phyloP scores from a whole-genome alignment of 2,329 filamentous ascomycete species.

The Alternaria atra region DNA sequence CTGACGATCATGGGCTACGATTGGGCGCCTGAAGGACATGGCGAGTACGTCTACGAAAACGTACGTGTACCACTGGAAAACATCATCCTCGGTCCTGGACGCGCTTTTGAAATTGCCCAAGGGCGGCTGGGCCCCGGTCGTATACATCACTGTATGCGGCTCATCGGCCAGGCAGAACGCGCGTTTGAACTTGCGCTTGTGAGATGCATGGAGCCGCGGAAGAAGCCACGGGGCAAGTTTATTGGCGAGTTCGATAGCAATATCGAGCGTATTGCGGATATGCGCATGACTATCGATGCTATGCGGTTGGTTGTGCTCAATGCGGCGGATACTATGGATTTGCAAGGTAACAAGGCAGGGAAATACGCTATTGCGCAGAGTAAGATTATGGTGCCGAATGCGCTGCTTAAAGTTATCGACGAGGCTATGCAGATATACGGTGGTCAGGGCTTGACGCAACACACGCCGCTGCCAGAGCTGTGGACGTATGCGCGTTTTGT shows the following conservation, averaged over 20 bases:
- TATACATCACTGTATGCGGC: constrained; percentile 56
- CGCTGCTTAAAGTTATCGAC: constrained; percentile 53
- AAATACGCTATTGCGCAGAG: constrained; percentile 54
- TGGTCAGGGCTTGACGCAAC: constrained; percentile 54
- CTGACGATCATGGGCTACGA: constrained; percentile 56
- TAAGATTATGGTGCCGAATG: constrained; percentile 55
- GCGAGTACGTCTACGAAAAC: constrained; percentile 55
- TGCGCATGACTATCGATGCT: constrained; percentile 54
- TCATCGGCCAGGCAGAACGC: constrained; percentile 56
- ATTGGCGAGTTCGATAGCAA: constrained; percentile 55
- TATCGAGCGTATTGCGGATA: constrained; percentile 54
- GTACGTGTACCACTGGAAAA: constrained; percentile 53
- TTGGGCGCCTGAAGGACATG: constrained; percentile 55
- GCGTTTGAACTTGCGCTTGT: constrained; percentile 54
- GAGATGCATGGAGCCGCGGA: constrained; percentile 49
- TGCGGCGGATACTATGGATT: constrained; percentile 55
- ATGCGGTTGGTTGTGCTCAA: constrained; percentile 55
- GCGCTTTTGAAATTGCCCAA: constrained; percentile 56
- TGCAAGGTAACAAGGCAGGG: constrained; percentile 53
- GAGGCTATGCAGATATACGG: constrained; percentile 57
- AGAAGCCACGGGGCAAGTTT: constrained; percentile 53
- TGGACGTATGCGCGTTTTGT: constrained; percentile 57
- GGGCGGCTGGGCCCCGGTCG: constrained; percentile 54
- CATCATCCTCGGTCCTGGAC: constrained; percentile 54
- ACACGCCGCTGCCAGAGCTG: constrained; percentile 54